Conservation (phyloP, 345 rosid species). For the Arabidopsis suecica region DNA sequence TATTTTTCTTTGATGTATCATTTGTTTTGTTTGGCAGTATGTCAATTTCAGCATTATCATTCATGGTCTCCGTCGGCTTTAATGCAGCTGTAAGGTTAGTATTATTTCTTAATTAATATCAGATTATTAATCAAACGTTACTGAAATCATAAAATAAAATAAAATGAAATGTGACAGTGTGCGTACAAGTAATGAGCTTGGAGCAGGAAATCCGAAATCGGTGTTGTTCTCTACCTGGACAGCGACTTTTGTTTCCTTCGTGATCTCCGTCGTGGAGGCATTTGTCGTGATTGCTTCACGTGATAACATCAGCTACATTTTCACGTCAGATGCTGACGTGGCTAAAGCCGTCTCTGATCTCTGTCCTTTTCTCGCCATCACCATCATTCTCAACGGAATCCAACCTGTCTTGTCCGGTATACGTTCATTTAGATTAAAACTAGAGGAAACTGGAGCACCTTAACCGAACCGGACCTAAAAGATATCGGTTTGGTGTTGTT, state of each 20-base stretch:
- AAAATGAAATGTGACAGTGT: constrained; percentile 47
- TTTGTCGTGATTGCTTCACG: constrained; percentile 41
- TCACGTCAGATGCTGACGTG: constrained; percentile 61
- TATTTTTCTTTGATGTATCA: too few relatives aligned
- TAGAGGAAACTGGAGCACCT: background rate
- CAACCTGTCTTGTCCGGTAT: constrained; percentile 72
- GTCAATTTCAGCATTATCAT: constrained; percentile 55
- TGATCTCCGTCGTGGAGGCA: constrained; percentile 48
- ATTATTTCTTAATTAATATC: background rate
- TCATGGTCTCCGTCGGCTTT: constrained; percentile 87
- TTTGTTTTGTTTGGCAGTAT: constrained; percentile 49
- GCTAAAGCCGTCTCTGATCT: constrained; percentile 70
- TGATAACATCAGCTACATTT: constrained; percentile 54
- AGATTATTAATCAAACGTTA: background rate
- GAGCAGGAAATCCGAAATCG: constrained; percentile 68
- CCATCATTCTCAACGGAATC: constrained; percentile 65
- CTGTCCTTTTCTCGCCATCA: constrained; percentile 61
- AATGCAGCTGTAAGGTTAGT: constrained; percentile 86
- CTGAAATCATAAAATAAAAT: background rate
- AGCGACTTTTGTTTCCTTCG: constrained; percentile 52
- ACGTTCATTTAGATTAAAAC: background rate
- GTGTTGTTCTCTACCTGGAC: constrained; percentile 58
- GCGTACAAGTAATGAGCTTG: constrained; percentile 76
- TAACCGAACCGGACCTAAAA: background rate
- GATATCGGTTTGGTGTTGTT: background rate